Base-by-base conservation (phyloP, 345 rosid genomes). In the Kernera saxatilis region DNA sequence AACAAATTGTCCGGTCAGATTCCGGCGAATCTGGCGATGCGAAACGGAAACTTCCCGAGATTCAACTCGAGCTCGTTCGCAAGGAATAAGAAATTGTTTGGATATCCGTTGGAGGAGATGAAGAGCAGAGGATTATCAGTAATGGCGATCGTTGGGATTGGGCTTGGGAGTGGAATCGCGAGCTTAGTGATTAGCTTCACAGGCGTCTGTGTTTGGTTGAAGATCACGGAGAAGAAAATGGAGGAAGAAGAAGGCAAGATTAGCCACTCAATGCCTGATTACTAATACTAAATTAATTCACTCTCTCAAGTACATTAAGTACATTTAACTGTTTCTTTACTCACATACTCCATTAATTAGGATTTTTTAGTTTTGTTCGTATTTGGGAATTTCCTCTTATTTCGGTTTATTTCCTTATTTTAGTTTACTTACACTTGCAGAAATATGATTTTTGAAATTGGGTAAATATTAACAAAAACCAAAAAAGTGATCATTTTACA, bases 121-220 rank as follows among this genome's bases (percentile, higher is more conserved):
- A 85, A 71, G 81, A 78, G 67, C 6, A 86, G 76, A 67, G 94
- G 97, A n/a, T 67, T 93, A 43, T 83, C 98, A 1, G 77, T 93
- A 35, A 52, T 88, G 79, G 90, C 98, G 72, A 91, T 93, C 40
- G 96, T 93, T 19, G 97, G 97, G 77, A 93, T 93, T 70, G 98
- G 98, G 13, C 80, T 93, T 14, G 98, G 97, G 17, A 93, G 96
- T 72, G 98, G 98, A 39, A 74, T 93, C 26, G 92, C 85, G 1
- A 91, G 97, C 75, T 83, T 93, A 82, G 85, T 88, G 26, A 79
- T 93, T 29, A 93, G 97, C 69, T 93, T 93, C 36, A 85, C 92
- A 0, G 98, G 94, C 5, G 98, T 93, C 8, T 93, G 97, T 69
- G 70, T 93, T 43, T 87, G 97, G 97, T 85, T 90, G 77, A 88